These are phyloP conservation scores for Carex kokanica DNA, from an alignment of 176 grass and related monocot genomes.

Conservation along the genomic window DNA sequence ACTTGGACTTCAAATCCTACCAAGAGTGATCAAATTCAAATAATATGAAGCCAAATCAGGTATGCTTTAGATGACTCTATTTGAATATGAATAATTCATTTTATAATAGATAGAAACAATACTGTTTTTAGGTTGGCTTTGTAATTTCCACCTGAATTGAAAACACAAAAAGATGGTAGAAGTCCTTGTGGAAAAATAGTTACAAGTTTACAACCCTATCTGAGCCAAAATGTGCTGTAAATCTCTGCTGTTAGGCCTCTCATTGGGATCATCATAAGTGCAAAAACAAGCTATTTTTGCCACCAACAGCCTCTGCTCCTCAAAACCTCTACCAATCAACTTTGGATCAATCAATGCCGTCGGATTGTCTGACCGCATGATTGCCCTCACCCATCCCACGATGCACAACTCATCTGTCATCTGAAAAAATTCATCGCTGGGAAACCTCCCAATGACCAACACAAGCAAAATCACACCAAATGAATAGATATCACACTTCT, in stretches of 20 bases:
- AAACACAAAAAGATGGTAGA: not conserved
- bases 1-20: not conserved
- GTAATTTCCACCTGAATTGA: not conserved
- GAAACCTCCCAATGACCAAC: conserved; percentile 69
- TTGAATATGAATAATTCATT: not conserved
- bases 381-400: conserved; percentile 47
- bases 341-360: conserved; percentile 40
- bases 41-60: not conserved
- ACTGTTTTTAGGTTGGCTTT: not conserved
- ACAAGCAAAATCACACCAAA: conserved; percentile 78
- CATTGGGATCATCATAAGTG: conserved; percentile 45
- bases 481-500: conserved; percentile 78
- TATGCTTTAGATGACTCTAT: not conserved
- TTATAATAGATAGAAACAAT: not conserved
- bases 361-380: conserved; percentile 23
- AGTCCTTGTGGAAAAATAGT: not conserved
- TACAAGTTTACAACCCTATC: conserved; percentile 22
- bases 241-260: conserved; percentile 58
- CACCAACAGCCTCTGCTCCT: conserved; percentile 65
- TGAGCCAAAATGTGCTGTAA: conserved; percentile 54
- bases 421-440: conserved; percentile 57
- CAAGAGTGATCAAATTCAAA: not conserved
- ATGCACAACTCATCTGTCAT: conserved; percentile 47
- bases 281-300: conserved; percentile 71
- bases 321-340: conserved; percentile 35